Conservation (phyloP, 805 yeast species). For the Candida sphagnicola region DNA sequence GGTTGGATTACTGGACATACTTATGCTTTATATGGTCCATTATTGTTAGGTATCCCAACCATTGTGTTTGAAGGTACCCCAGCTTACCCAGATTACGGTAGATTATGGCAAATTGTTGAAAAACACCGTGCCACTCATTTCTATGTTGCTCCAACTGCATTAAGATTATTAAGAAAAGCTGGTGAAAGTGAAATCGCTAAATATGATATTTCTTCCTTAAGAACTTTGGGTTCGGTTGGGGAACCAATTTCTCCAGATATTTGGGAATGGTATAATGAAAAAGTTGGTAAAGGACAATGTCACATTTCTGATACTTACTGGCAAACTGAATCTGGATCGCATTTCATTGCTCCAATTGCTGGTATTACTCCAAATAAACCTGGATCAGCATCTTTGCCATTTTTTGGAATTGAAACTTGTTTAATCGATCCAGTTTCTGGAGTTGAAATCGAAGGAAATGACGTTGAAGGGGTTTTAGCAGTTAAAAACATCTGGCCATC, state of each 20-base stretch:
- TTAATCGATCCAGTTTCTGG: conserved; percentile 76
- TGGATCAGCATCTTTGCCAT: conserved; percentile 81
- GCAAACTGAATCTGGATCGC: conserved; percentile 88
- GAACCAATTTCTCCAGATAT: conserved; percentile 84
- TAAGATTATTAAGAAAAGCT: conserved; percentile 70
- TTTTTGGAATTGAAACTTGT: conserved; percentile 74
- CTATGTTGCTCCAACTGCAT: conserved; percentile 82
- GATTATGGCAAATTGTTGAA: conserved; percentile 78
- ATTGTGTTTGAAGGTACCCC: conserved; percentile 86
- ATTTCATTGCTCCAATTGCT: conserved; percentile 72
- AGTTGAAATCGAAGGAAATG: conserved; percentile 60
- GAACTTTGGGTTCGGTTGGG: conserved; percentile 80
- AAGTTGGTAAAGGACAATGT: conserved; percentile 65
- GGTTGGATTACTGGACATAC: conserved; percentile 94
- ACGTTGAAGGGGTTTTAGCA: conserved; percentile 79
- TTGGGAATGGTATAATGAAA: conserved; percentile 82
- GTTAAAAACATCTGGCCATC: conserved; percentile 78
- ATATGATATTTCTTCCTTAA: conserved; percentile 58
- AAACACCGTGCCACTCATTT: conserved; percentile 71
- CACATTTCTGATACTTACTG: conserved; percentile 82
- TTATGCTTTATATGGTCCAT: conserved; percentile 78
- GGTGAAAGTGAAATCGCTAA: conserved; percentile 61
- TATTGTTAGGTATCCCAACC: conserved; percentile 71
- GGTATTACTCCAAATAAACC: conserved; percentile 77
- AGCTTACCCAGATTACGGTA: conserved; percentile 73